A percentile compares a stretch with the other conserved stretches of the same genome.
Evolutionary conservation across 2,329 filamentous ascomycete species (phyloP).

Genomic region (Cladobotryum mycophilum): DNA sequence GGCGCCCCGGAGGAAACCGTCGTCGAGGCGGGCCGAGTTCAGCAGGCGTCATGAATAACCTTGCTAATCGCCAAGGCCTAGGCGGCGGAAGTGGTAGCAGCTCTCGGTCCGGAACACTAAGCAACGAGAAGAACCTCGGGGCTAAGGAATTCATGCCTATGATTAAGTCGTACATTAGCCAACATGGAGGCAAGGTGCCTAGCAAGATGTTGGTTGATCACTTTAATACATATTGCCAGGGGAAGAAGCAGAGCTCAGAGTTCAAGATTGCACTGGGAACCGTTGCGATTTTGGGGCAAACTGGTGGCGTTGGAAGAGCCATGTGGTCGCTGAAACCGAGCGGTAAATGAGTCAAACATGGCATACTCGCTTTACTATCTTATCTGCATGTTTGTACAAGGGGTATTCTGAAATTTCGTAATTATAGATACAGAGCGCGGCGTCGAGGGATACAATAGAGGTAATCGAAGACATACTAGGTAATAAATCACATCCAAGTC

Average conservation of each 20-base stretch:
- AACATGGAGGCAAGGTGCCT: slow-evolving; percentile 71
- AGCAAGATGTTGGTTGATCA: slow-evolving; percentile 86
- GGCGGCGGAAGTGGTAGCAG: slow-evolving; percentile 35
- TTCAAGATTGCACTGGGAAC: slow-evolving; percentile 76
- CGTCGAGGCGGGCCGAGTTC: slow-evolving; percentile 49
- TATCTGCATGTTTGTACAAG: neutral
- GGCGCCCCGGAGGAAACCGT: slow-evolving; percentile 55
- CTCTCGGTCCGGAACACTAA: slow-evolving; percentile 42
- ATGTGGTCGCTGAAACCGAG: slow-evolving; percentile 46
- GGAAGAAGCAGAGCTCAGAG: slow-evolving; percentile 61
- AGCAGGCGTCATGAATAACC: slow-evolving; percentile 47
- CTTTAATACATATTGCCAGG: slow-evolving; percentile 70
- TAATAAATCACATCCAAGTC: neutral
- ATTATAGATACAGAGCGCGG: slow-evolving; percentile 1
- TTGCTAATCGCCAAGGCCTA: slow-evolving; percentile 52
- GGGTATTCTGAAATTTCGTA: neutral
- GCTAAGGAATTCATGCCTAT: slow-evolving; percentile 60
- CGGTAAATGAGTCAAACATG: slow-evolving; percentile 15
- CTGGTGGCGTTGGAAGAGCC: slow-evolving; percentile 44
- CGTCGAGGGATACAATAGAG: neutral
- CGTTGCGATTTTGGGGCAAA: slow-evolving; percentile 65
- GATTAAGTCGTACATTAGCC: slow-evolving; percentile 72
- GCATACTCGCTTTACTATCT: neutral
- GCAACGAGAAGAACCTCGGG: slow-evolving; percentile 34
- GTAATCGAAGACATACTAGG: neutral